These are phyloP conservation scores for Daedalea quercina DNA, from an alignment of 768 basidiomycete genomes.

Conservation along the genomic window DNA sequence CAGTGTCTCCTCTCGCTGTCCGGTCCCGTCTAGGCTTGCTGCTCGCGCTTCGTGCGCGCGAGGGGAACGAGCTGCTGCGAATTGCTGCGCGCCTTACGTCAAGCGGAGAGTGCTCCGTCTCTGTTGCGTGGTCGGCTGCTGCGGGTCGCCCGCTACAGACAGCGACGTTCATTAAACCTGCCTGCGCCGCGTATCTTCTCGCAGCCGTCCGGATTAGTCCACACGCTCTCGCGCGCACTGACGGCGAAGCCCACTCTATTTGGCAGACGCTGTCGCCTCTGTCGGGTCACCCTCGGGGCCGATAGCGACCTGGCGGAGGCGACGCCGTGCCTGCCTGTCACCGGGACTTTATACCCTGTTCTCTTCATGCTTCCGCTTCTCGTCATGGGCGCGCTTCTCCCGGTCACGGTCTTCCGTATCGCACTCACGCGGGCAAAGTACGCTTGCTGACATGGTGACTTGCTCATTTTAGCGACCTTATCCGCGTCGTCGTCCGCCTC, in stretches of 20 bases:
- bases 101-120: background rate
- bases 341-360: background rate
- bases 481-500: conserved; percentile 30
- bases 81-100: background rate
- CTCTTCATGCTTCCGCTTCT: background rate
- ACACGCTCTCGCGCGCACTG: too few relatives aligned
- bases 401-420: background rate
- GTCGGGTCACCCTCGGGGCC: background rate
- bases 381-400: background rate
- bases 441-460: background rate
- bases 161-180: too few relatives aligned
- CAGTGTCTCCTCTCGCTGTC: conserved; percentile 19
- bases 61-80: background rate
- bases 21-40: background rate
- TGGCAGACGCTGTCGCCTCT: background rate
- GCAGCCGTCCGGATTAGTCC: too few relatives aligned
- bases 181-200: too few relatives aligned
- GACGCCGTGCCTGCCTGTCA: background rate
- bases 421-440: too few relatives aligned
- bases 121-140: too few relatives aligned
- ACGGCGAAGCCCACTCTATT: too few relatives aligned
- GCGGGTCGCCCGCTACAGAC: too few relatives aligned
- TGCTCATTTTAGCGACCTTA: conserved; percentile 29
- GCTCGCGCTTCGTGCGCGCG: background rate
- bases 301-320: background rate